A percentile compares a stretch with the other conserved stretches of the same genome.
Evolutionary conservation across 2,329 filamentous ascomycete genomes (phyloP).

Genomic region (Pseudogymnoascus sp.): DNA sequence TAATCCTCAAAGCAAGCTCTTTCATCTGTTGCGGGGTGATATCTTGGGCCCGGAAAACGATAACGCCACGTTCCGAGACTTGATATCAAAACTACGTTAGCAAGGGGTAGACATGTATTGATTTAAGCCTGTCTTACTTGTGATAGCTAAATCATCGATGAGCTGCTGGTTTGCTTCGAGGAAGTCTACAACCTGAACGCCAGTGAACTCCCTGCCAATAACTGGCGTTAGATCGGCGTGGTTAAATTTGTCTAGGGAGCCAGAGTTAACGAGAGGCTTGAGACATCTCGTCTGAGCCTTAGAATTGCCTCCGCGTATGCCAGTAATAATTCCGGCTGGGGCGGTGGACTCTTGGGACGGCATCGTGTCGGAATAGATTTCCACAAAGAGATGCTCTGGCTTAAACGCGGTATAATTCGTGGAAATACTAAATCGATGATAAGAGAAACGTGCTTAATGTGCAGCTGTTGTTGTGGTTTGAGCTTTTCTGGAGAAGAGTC

Average conservation of each 20-base stretch:
- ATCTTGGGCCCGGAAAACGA: conserved; percentile 44
- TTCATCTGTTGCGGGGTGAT: conserved; percentile 39
- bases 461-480: not conserved
- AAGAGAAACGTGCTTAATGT: not conserved
- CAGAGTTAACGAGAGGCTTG: conserved; percentile 23
- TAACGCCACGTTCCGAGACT: conserved; percentile 42
- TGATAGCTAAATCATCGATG: conserved; percentile 50
- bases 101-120: not conserved
- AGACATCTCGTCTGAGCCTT: conserved; percentile 9
- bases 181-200: conserved; percentile 51
- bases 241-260: conserved; percentile 18
- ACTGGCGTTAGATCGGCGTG: conserved; percentile 19
- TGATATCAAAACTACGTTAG: not conserved
- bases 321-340: not conserved
- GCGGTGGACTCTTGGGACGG: not conserved
- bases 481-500: not conserved
- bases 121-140: conserved; percentile 27
- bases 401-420: not conserved
- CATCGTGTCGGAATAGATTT: not conserved
- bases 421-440: not conserved
- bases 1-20: conserved; percentile 38
- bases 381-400: not conserved
- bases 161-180: conserved; percentile 47
- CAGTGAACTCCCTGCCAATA: conserved; percentile 49
- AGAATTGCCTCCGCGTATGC: conserved; percentile 10